Conservation (phyloP, 768 basidiomycete genomes). For the Pulveroboletus sp. region DNA sequence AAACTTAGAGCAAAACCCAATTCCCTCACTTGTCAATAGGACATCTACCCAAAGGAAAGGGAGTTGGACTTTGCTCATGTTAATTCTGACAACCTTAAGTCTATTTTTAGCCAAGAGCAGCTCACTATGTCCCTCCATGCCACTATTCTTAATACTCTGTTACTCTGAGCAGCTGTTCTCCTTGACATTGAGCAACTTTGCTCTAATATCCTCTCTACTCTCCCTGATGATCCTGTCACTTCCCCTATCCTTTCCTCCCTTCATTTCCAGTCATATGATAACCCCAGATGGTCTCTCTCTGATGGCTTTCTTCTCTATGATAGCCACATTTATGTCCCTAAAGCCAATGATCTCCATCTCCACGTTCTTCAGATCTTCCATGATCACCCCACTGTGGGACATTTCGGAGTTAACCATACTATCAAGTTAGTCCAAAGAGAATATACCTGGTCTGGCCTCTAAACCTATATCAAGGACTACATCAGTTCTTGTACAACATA, state of each 20-base stretch:
- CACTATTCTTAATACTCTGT: not conserved
- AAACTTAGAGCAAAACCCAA: not conserved
- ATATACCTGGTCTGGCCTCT: not conserved
- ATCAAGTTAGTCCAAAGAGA: not conserved
- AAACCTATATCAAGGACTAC: not conserved
- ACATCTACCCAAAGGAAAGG: slow-evolving; percentile 5
- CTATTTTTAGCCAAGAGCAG: not conserved
- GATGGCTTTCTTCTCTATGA: not conserved
- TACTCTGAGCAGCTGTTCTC: too few relatives aligned
- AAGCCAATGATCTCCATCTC: not conserved
- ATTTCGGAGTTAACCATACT: not conserved
- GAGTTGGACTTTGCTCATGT: not conserved
- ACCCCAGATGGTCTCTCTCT: not conserved
- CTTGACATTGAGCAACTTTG: not conserved
- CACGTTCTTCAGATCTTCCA: not conserved
- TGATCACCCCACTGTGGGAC: not conserved
- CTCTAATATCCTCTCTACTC: not conserved
- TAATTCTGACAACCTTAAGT: not conserved
- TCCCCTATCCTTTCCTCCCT: not conserved
- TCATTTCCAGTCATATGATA: too few relatives aligned
- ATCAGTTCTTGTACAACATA: not conserved
- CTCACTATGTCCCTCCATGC: not conserved
- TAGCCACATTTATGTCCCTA: not conserved
- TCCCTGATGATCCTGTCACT: not conserved
- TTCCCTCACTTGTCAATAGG: not conserved